Percentiles rank a stretch among this genome's conserved stretches.
Conservation (phyloP, 1,284 basidiomycete genomes). For the Kwoniella shivajii region DNA sequence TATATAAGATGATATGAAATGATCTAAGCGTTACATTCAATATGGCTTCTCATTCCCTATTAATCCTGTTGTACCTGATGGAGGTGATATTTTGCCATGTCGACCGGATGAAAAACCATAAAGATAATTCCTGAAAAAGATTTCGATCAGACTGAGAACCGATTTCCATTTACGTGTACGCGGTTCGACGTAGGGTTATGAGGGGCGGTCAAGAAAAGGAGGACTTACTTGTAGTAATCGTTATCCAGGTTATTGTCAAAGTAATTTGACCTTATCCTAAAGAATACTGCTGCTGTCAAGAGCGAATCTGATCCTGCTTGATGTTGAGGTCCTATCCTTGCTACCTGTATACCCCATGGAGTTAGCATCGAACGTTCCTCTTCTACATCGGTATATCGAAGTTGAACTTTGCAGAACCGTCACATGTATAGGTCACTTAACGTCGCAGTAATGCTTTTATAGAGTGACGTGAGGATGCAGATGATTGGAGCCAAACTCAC, state of each 20-base stretch:
- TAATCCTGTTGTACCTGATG: conserved; percentile 3
- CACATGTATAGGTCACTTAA: too few relatives aligned
- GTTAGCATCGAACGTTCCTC: too few relatives aligned
- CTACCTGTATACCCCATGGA: conserved; percentile 64
- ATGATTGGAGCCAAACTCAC: conserved; percentile 49
- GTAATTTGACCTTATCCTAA: conserved; percentile 90
- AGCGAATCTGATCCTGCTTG: conserved; percentile 96
- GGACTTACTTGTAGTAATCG: conserved; percentile 54
- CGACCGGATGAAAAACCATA: conserved; percentile 52
- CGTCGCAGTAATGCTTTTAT: too few relatives aligned
- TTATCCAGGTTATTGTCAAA: conserved; percentile 86
- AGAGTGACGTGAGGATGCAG: not conserved
- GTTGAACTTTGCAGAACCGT: too few relatives aligned
- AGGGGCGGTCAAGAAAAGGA: too few relatives aligned
- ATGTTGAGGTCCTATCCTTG: conserved; percentile 88
- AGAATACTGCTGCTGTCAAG: conserved; percentile 89
- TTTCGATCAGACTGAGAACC: not conserved
- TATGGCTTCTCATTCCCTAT: conserved; percentile 28
- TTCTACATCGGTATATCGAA: too few relatives aligned
- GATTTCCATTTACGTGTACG: too few relatives aligned
- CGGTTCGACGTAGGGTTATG: too few relatives aligned
- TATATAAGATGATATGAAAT: too few relatives aligned
- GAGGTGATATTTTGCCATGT: conserved; percentile 32
- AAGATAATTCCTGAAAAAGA: conserved; percentile 43
- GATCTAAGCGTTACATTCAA: too few relatives aligned